These are phyloP conservation scores for Dactylellina sp. DNA, from an alignment of 2,329 filamentous ascomycete genomes.

Conservation along the genomic window DNA sequence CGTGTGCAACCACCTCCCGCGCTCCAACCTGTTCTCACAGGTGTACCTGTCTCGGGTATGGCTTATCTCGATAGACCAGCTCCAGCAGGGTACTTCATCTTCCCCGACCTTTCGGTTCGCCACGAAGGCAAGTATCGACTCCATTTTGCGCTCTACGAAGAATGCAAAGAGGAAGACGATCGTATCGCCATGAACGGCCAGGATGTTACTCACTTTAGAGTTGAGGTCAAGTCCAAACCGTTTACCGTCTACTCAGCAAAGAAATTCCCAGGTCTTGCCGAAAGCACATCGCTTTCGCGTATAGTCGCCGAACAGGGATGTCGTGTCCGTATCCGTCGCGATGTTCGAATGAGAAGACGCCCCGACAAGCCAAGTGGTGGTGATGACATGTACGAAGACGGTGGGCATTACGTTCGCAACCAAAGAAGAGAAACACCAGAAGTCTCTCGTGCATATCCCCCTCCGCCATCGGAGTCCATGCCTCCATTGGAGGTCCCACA, in stretches of 20 bases:
- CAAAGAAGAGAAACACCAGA: constrained; percentile 52
- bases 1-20: constrained; percentile 77
- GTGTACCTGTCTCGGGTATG: constrained; percentile 94
- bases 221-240: constrained; percentile 87
- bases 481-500: constrained; percentile 59
- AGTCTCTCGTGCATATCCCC: constrained; percentile 40
- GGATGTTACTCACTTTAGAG: constrained; percentile 64
- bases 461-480: constrained; percentile 44
- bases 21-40: constrained; percentile 86
- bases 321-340: constrained; percentile 91
- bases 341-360: constrained; percentile 89
- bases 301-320: constrained; percentile 96
- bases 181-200: constrained; percentile 64
- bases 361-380: constrained; percentile 73
- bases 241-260: constrained; percentile 96
- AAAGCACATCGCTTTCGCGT: constrained; percentile 88
- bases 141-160: constrained; percentile 92
- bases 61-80: constrained; percentile 90
- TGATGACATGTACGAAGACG: constrained; percentile 73
- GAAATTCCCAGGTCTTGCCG: constrained; percentile 94
- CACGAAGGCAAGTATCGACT: constrained; percentile 95
- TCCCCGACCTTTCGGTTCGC: constrained; percentile 93
- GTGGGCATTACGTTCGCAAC: constrained; percentile 63
- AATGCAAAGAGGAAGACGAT: constrained; percentile 71
- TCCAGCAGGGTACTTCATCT: constrained; percentile 91